Evolutionary conservation across 345 rosid genomes (phyloP).

Genomic region (Hevea brasiliensis): DNA sequence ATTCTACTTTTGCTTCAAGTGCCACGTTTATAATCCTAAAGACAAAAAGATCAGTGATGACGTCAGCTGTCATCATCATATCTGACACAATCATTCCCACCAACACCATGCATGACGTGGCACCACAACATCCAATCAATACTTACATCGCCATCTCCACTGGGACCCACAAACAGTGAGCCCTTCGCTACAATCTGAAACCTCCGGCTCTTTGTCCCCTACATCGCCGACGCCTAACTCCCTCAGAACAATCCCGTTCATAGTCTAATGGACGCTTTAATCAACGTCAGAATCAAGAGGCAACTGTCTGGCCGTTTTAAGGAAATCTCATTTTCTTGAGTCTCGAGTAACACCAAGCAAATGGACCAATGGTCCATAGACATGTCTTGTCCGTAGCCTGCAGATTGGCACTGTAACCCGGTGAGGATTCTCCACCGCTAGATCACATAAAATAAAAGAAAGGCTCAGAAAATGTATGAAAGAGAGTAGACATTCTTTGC

Average conservation of each 20-base stretch:
- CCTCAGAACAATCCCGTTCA: constrained; percentile 36
- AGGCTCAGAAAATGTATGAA: constrained; percentile 10
- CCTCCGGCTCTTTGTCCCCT: constrained; percentile 48
- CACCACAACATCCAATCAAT: background rate
- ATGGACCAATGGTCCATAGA: constrained; percentile 9
- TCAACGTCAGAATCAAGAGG: constrained; percentile 7
- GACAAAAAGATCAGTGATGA: constrained; percentile 16
- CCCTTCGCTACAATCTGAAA: constrained; percentile 20
- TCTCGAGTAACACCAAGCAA: constrained; percentile 5
- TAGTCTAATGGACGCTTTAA: constrained; percentile 24
- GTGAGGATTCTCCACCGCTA: background rate
- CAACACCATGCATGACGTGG: constrained; percentile 35
- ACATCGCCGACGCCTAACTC: constrained; percentile 24
- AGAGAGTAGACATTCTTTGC: constrained; percentile 28
- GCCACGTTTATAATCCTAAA: too few species aligned
- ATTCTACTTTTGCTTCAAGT: too few species aligned
- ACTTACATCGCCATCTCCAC: background rate
- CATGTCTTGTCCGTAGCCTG: background rate
- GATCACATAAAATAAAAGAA: constrained; percentile 7
- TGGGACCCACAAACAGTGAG: constrained; percentile 7
- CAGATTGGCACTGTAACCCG: background rate
- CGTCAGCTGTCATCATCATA: constrained; percentile 34
- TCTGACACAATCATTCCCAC: constrained; percentile 32
- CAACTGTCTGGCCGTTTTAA: constrained; percentile 27
- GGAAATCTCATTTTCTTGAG: background rate